These are phyloP conservation scores for Ascochyta clinopodiicola DNA, from an alignment of 2,329 filamentous ascomycete species.

Conservation along the genomic window DNA sequence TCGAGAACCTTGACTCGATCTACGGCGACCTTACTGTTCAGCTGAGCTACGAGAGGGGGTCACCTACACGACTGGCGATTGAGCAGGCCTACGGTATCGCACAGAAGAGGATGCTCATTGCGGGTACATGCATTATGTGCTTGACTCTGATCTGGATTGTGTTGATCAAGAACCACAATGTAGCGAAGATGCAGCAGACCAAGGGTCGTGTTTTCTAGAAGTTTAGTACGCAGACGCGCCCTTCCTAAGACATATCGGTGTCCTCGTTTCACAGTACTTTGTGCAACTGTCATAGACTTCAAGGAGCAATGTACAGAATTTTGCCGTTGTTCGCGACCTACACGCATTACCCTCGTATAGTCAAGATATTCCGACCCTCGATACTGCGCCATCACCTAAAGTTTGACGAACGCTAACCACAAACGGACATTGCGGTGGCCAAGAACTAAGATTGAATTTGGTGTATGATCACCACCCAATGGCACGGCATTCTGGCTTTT, in stretches of 20 bases:
- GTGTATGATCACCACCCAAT: background rate
- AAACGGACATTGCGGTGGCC: background rate
- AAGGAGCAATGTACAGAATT: too few relatives aligned
- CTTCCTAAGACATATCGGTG: too few relatives aligned
- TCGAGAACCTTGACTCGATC: conserved; percentile 43
- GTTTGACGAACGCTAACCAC: background rate
- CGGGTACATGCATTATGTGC: conserved; percentile 41
- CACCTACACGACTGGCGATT: conserved; percentile 50
- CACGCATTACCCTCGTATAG: too few relatives aligned
- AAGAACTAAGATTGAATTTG: background rate
- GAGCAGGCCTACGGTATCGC: conserved; percentile 53
- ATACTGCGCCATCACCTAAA: background rate
- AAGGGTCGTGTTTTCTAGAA: conserved; percentile 24
- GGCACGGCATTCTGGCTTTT: background rate
- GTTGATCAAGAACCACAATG: conserved; percentile 27
- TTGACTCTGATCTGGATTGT: conserved; percentile 24
- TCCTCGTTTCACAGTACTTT: too few relatives aligned
- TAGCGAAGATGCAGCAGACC: conserved; percentile 25
- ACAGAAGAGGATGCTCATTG: conserved; percentile 56
- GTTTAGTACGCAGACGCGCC: background rate
- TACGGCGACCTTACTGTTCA: conserved; percentile 50
- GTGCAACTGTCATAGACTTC: too few relatives aligned
- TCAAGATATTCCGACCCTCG: background rate
- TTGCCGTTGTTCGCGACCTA: too few relatives aligned
- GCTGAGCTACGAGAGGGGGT: conserved; percentile 52